A percentile compares a stretch with the other conserved stretches of the same genome.
Evolutionary conservation across 306 rosid species (phyloP).

Genomic region (Notholithocarpus densiflorus): DNA sequence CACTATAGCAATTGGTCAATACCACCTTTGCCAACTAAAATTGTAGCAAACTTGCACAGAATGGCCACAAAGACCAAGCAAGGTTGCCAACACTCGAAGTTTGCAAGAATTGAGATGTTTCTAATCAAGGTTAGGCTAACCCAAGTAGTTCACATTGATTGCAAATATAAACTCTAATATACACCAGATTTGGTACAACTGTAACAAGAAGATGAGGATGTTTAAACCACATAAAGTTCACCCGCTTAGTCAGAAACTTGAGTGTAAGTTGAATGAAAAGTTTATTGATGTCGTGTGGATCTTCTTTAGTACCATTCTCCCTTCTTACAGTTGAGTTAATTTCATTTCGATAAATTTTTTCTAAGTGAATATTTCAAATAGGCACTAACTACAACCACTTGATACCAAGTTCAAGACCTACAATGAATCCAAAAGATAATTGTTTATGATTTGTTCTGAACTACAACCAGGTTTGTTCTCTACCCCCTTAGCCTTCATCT

Average conservation of each 20-base stretch:
- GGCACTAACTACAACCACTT: neutral
- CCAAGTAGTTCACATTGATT: neutral
- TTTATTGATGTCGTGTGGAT: too few species aligned
- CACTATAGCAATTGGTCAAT: too few species aligned
- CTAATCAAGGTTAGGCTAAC: neutral
- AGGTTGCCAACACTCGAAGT: neutral
- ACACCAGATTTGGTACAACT: too few species aligned
- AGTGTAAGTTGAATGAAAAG: slow-evolving; percentile 12
- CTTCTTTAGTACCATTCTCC: neutral
- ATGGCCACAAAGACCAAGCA: too few species aligned
- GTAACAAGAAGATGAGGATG: too few species aligned
- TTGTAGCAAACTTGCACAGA: too few species aligned
- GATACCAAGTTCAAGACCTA: neutral
- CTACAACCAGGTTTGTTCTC: slow-evolving; percentile 58
- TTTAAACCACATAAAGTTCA: too few species aligned
- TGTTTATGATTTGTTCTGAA: slow-evolving; percentile 41
- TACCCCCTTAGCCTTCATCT: slow-evolving; percentile 51
- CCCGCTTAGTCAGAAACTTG: too few species aligned
- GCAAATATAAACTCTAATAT: too few species aligned
- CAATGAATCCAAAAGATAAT: slow-evolving; percentile 8
- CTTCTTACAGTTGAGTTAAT: neutral
- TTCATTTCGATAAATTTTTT: neutral
- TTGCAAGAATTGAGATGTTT: neutral
- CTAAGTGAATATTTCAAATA: neutral
- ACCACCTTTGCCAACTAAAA: too few species aligned